Evolutionary conservation across 768 basidiomycete species (phyloP).

Genomic region (Symmetrospora coprosmae): DNA sequence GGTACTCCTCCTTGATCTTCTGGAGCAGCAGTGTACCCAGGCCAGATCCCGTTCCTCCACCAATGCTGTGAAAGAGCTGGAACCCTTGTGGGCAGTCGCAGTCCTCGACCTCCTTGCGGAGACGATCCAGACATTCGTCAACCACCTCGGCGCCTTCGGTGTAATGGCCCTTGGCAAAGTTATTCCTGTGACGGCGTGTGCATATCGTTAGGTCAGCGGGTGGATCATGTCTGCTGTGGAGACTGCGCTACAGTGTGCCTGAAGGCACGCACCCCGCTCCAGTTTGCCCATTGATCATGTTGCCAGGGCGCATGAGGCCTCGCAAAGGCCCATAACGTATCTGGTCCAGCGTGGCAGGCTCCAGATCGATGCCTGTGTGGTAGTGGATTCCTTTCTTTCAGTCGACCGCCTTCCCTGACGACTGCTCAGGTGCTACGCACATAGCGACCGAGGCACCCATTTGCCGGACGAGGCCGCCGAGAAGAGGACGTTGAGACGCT

Average conservation of each 20-base stretch:
- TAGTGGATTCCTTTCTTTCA: too few relatives aligned
- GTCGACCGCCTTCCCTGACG: too few relatives aligned
- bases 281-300: slow-evolving; percentile 39
- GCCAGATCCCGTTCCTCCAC: slow-evolving; percentile 80
- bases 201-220: slow-evolving; percentile 43
- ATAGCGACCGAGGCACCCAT: slow-evolving; percentile 79
- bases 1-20: slow-evolving; percentile 57
- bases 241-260: background rate
- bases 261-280: background rate
- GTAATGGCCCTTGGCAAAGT: slow-evolving; percentile 88
- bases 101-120: slow-evolving; percentile 50
- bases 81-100: slow-evolving; percentile 80
- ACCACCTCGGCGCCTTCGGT: slow-evolving; percentile 90
- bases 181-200: slow-evolving; percentile 62
- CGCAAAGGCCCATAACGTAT: slow-evolving; percentile 44
- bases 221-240: background rate
- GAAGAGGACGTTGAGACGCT: slow-evolving; percentile 24
- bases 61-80: slow-evolving; percentile 74
- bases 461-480: slow-evolving; percentile 37
- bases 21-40: slow-evolving; percentile 64
- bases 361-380: slow-evolving; percentile 80
- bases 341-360: slow-evolving; percentile 67
- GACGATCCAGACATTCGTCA: slow-evolving; percentile 48
- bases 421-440: too few relatives aligned
- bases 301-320: slow-evolving; percentile 70